Evolutionary conservation across 148 eudicot species (phyloP).

Genomic region (Simmondsia chinensis): DNA sequence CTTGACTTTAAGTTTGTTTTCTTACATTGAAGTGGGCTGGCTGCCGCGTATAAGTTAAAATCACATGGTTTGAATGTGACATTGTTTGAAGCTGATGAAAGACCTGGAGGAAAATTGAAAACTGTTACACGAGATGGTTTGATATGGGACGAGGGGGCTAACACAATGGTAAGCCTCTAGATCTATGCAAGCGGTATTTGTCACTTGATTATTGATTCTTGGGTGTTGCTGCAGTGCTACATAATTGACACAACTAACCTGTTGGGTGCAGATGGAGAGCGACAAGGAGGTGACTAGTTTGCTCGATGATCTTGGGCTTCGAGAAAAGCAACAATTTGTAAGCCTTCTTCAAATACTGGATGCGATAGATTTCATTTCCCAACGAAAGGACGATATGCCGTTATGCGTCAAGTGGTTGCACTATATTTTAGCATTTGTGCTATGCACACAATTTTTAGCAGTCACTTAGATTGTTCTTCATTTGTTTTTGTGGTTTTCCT

Average conservation of each 20-base stretch:
- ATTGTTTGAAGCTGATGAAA: constrained; percentile 75
- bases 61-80: constrained; percentile 64
- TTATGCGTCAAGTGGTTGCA: too few species aligned
- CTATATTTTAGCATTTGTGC: background rate
- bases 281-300: constrained; percentile 63
- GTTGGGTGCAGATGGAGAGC: constrained; percentile 63
- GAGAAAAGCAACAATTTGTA: constrained; percentile 80
- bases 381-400: too few species aligned
- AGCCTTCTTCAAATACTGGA: constrained; percentile 17
- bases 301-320: constrained; percentile 79
- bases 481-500: background rate
- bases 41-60: constrained; percentile 89
- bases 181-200: too few species aligned
- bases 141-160: constrained; percentile 97
- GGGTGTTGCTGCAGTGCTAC: too few species aligned
- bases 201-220: background rate
- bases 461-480: background rate
- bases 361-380: too few species aligned
- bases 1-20: constrained; percentile 6
- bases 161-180: constrained; percentile 71
- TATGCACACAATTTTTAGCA: too few species aligned
- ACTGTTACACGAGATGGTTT: constrained; percentile 59
- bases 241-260: too few species aligned
- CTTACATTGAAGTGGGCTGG: constrained; percentile 67
- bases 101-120: constrained; percentile 82